Percentiles rank a stretch among this genome's conserved stretches.
These are phyloP conservation scores for Neurospora intermedia DNA, from an alignment of 495 filamentous ascomycete genomes.

Conservation along the genomic window DNA sequence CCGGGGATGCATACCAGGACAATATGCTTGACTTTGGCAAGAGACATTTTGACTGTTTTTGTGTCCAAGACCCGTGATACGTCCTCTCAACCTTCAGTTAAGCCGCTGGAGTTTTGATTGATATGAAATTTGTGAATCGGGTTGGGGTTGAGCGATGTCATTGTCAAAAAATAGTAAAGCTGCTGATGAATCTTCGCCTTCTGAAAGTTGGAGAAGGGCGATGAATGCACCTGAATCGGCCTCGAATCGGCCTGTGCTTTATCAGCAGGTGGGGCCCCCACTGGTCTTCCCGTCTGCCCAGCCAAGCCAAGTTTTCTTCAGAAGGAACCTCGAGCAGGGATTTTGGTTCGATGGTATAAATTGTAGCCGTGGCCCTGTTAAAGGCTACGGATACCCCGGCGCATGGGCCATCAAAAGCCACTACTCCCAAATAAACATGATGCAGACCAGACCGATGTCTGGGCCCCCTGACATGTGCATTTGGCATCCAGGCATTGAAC, in stretches of 20 bases:
- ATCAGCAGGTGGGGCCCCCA: conserved; percentile 16
- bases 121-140: not conserved
- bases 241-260: conserved; percentile 21
- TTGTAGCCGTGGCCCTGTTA: not conserved
- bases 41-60: conserved; percentile 34
- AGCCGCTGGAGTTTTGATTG: not conserved
- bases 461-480: not conserved
- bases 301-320: not conserved
- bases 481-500: not conserved
- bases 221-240: conserved; percentile 13
- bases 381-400: not conserved
- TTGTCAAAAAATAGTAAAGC: not conserved
- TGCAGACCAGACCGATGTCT: not conserved
- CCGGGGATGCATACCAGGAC: conserved; percentile 37
- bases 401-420: not conserved
- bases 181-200: not conserved
- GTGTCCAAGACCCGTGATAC: not conserved
- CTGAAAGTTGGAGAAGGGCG: not conserved
- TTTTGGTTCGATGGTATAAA: not conserved
- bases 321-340: not conserved
- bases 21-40: conserved; percentile 49
- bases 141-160: not conserved
- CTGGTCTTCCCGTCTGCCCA: not conserved
- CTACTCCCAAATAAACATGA: not conserved
- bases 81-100: not conserved